These are phyloP conservation scores for Plasmopara halstedii DNA, from an alignment of 352 stramenopile genomes.

Conservation along the genomic window DNA sequence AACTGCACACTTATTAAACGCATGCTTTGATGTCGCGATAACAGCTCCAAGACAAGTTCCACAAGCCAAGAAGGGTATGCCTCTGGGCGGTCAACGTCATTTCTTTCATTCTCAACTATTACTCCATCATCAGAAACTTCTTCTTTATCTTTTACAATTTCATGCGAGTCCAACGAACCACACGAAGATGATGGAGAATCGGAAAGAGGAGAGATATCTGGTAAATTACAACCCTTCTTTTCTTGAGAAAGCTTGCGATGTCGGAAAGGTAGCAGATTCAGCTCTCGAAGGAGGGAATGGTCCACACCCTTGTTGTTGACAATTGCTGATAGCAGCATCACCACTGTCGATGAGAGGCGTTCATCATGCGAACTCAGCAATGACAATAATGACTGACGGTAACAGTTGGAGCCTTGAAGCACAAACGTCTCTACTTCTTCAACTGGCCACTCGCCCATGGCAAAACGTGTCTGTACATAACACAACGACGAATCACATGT, in stretches of 20 bases:
- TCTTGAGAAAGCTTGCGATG: slow-evolving; percentile 8
- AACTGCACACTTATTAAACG: slow-evolving; percentile 55
- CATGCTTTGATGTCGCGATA: slow-evolving; percentile 39
- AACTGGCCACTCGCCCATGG: slow-evolving; percentile 67
- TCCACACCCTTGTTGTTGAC: slow-evolving; percentile 60
- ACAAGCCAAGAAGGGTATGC: slow-evolving; percentile 50
- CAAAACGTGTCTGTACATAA: slow-evolving; percentile 73
- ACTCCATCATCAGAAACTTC: slow-evolving; percentile 4
- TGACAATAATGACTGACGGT: slow-evolving; percentile 53
- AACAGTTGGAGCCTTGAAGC: slow-evolving; percentile 34
- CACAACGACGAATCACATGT: slow-evolving; percentile 59
- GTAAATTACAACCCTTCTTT: slow-evolving; percentile 2
- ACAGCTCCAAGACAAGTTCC: slow-evolving; percentile 31
- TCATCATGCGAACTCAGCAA: slow-evolving; percentile 61
- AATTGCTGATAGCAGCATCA: slow-evolving; percentile 54
- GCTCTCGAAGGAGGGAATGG: slow-evolving; percentile 51
- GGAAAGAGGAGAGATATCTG: slow-evolving; percentile 4
- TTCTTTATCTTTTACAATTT: slow-evolving; percentile 5
- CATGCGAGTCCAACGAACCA: slow-evolving; percentile 16
- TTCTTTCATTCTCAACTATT: slow-evolving; percentile 1
- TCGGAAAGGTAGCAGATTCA: slow-evolving; percentile 50
- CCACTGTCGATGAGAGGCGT: slow-evolving; percentile 43
- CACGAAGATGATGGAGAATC: slow-evolving; percentile 21
- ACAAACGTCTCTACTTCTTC: slow-evolving; percentile 62
- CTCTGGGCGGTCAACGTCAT: slow-evolving; percentile 2